Base-by-base conservation (phyloP, 2,329 filamentous ascomycete genomes). In the Zymoseptoria brevis region DNA sequence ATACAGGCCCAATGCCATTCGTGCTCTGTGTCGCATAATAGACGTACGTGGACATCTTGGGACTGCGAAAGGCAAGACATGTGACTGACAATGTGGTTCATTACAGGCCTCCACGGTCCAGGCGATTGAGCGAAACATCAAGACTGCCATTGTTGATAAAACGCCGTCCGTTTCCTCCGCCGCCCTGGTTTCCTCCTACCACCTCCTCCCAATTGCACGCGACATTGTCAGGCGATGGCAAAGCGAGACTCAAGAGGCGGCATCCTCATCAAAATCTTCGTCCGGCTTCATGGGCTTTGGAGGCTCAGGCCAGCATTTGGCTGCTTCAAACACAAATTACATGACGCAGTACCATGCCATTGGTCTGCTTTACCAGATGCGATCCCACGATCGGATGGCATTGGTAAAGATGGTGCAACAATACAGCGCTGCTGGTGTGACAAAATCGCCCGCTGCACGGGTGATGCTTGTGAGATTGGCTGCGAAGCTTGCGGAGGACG, bases 381-480 rank as follows among this genome's bases (percentile, higher is more conserved):
- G 94, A 71, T 88, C 88, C 70, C 92, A 96, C 75, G 94, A 99
- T 75, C 86, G 94, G 69, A 99, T 99, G 94, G 92, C 94, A 21
- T 79, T 99, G 68, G 93, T 97, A 62, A 99, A 99, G 83, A 97
- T 99, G 94, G 93, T 99, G n/a, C 94, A 99, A 79, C 94, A 99
- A 75, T 97, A 96, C 73, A 91, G 91, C 56, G 87, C 87, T 56
- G 85, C 91, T 16, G 94, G 94, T 60, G 90, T 90, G 9, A 87
- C 97, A 63, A 97, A 96, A 85, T 96, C 89, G 75, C 91, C 94
- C 19, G 90, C 93, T 61, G 94, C 92, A 35, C 87, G 92, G 60
- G 85, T 99, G 55, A 87, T 99, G 84, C 82, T 99, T 26, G 94
- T 99, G 57, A 85, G 94, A 67, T 79, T 99, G 65, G 94, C 94